phyloP scores from a whole-genome alignment of 257 asterid species.

The Vinca minor region DNA sequence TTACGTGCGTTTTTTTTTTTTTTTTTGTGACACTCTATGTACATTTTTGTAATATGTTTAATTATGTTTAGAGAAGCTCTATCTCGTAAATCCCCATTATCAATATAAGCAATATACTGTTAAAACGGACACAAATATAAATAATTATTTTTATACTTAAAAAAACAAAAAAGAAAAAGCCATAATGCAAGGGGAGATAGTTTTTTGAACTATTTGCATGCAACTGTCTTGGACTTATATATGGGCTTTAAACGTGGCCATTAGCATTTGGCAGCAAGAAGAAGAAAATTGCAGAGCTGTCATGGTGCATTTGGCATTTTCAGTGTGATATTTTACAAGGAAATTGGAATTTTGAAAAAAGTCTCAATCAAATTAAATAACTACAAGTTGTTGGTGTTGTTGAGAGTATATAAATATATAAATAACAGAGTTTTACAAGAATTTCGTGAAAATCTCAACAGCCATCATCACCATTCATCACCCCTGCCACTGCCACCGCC shows the following conservation, averaged over 20 bases:
- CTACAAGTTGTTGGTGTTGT: not conserved
- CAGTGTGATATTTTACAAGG: not conserved
- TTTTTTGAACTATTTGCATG: not conserved
- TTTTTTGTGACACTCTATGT: no score
- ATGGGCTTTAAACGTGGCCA: conserved; percentile 26
- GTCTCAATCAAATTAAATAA: not conserved
- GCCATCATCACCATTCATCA: conserved; percentile 18
- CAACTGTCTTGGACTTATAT: conserved; percentile 22
- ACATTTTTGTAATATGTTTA: no score
- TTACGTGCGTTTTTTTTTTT: no score
- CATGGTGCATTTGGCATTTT: conserved; percentile 17
- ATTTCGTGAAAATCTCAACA: conserved; percentile 61
- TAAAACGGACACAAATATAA: no score
- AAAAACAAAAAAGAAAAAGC: not conserved
- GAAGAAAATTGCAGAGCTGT: not conserved
- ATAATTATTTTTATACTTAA: no score
- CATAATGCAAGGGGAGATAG: not conserved
- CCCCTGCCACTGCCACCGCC: no score
- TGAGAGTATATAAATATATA: conserved; percentile 19
- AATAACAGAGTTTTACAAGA: conserved; percentile 21
- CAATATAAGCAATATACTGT: no score
- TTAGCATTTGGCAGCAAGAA: not conserved
- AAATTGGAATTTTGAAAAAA: not conserved
- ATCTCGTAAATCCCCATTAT: no score
- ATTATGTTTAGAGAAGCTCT: no score